phyloP scores from a whole-genome alignment of 164 flowering plant genomes.

The Piper longum region DNA sequence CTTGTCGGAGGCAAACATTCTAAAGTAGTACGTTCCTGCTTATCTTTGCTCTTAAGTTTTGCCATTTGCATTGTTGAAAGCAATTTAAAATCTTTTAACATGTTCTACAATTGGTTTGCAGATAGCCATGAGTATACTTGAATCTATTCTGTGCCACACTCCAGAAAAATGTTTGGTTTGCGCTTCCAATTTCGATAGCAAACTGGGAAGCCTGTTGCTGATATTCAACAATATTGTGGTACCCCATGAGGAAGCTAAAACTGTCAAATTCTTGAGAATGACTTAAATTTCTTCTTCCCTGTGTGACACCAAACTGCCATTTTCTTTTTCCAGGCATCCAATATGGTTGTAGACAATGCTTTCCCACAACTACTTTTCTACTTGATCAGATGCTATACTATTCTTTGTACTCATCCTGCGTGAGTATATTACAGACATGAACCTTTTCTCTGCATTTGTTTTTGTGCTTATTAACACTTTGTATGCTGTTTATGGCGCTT shows the following conservation, averaged over 20 bases:
- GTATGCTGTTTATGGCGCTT: background rate
- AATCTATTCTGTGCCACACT: constrained; percentile 23
- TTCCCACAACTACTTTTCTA: constrained; percentile 33
- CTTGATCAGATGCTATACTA: constrained; percentile 29
- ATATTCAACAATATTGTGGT: background rate
- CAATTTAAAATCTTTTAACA: too few relatives aligned
- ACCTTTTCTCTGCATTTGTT: background rate
- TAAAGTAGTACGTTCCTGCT: constrained; percentile 25
- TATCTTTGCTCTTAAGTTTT: too few relatives aligned
- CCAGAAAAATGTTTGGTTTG: constrained; percentile 14
- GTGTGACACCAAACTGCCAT: background rate
- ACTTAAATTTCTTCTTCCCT: background rate
- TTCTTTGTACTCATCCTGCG: constrained; percentile 24
- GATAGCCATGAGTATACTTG: constrained; percentile 32
- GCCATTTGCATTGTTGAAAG: too few relatives aligned
- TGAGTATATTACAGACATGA: constrained; percentile 1
- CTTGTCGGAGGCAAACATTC: constrained; percentile 27
- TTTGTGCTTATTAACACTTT: background rate
- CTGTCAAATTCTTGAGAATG: too few relatives aligned
- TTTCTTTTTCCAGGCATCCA: constrained; percentile 8
- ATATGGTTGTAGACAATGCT: constrained; percentile 16
- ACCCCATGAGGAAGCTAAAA: background rate
- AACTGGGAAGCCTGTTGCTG: constrained; percentile 24
- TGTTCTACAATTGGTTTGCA: constrained; percentile 1
- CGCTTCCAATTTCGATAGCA: constrained; percentile 15